phyloP scores from a whole-genome alignment of 1,284 basidiomycete species.

The Cryptococcus sp. region DNA sequence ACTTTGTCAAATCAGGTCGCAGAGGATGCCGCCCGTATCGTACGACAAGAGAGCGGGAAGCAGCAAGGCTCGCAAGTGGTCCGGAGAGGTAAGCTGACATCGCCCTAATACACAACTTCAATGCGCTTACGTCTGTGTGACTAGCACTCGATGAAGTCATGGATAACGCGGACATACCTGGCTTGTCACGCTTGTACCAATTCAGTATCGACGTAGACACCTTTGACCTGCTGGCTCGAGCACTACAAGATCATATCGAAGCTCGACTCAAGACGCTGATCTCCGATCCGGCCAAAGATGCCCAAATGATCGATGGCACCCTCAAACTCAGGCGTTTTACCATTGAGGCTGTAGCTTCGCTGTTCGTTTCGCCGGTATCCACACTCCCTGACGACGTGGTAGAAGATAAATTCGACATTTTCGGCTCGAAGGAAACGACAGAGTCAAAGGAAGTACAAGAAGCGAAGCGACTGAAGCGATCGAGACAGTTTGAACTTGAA shows the following conservation, averaged over 20 bases:
- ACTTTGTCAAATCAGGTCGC: conserved; percentile 25
- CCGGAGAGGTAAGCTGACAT: conserved; percentile 23
- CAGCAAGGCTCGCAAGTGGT: conserved; percentile 25
- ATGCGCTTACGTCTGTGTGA: conserved; percentile 1
- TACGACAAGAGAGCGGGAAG: conserved; percentile 25
- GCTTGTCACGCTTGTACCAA: conserved; percentile 63
- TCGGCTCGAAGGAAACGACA: conserved; percentile 3
- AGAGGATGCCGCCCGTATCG: conserved; percentile 14
- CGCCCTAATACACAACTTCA: conserved; percentile 60
- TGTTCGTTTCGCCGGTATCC: conserved; percentile 53
- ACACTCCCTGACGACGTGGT: conserved; percentile 20
- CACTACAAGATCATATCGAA: conserved; percentile 63
- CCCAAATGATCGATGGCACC: conserved; percentile 72
- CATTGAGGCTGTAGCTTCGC: conserved; percentile 59
- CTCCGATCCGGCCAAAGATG: conserved; percentile 60
- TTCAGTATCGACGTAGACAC: conserved; percentile 66
- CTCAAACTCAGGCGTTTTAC: conserved; percentile 69
- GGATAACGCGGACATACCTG: conserved; percentile 57
- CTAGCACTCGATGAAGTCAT: conserved; percentile 65
- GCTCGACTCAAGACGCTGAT: conserved; percentile 38
- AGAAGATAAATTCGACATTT: conserved; percentile 30
- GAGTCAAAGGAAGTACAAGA: conserved; percentile 7
- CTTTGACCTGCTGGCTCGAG: conserved; percentile 61
- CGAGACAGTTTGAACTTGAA: conserved; percentile 38
- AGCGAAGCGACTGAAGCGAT: conserved; percentile 9